Percentiles rank a stretch among this genome's conserved stretches.
Conservation (phyloP, 2,329 filamentous ascomycete genomes). For the Paramyrothecium roridum region DNA sequence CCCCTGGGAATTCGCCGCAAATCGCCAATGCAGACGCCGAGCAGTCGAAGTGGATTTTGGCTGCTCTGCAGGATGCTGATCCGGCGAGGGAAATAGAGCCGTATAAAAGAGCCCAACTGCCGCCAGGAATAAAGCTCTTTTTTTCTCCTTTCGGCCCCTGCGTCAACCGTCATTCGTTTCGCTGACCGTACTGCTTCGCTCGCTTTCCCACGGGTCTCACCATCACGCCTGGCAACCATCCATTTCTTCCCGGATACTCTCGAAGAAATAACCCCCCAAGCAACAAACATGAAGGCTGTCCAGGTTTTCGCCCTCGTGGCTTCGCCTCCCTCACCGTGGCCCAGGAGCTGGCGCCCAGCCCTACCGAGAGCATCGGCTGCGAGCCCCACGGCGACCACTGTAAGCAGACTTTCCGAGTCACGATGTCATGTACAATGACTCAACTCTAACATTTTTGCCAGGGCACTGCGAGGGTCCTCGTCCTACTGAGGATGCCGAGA, state of each 20-base stretch:
- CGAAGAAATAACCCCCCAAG: not conserved
- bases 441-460: not conserved
- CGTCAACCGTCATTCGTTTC: not conserved
- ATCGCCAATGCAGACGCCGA: not conserved
- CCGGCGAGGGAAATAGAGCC: not conserved
- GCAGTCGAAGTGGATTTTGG: not conserved
- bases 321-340: not conserved
- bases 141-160: not conserved
- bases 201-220: no score
- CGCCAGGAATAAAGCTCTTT: not conserved
- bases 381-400: conserved; percentile 2
- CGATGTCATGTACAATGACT: not conserved
- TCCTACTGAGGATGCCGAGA: not conserved
- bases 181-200: not conserved
- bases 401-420: not conserved
- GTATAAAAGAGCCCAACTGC: not conserved
- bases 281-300: conserved; percentile 1
- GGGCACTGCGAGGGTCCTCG: conserved; percentile 1
- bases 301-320: not conserved
- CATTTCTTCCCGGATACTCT: not conserved
- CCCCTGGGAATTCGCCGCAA: not conserved
- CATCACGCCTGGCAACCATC: not conserved
- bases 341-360: conserved; percentile 1
- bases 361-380: not conserved
- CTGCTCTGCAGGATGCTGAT: not conserved